phyloP scores from a whole-genome alignment of 192 early-diverging fungal genomes.

The Rhizophagus prolifer region DNA sequence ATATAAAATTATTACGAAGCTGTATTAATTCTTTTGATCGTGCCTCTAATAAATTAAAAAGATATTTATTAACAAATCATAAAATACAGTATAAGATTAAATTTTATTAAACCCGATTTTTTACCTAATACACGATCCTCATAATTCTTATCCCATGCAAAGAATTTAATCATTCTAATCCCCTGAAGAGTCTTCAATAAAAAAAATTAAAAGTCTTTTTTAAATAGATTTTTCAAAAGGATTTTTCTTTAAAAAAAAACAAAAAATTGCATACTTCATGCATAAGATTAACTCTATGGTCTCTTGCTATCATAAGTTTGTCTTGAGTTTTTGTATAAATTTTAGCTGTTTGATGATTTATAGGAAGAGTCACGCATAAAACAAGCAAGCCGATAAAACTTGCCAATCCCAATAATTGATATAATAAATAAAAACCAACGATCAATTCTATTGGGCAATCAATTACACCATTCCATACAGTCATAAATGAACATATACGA shows the following conservation, averaged over 20 bases:
- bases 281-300: slow-evolving; percentile 61
- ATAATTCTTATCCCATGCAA: slow-evolving; percentile 72
- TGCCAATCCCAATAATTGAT: slow-evolving; percentile 70
- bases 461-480: slow-evolving; percentile 56
- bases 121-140: slow-evolving; percentile 62
- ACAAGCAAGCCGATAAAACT: slow-evolving; percentile 36
- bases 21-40: slow-evolving; percentile 40
- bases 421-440: slow-evolving; percentile 67
- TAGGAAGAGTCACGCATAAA: slow-evolving; percentile 42
- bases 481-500: slow-evolving; percentile 54
- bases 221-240: slow-evolving; percentile 25
- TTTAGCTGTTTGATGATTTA: slow-evolving; percentile 24
- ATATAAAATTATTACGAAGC: slow-evolving; percentile 33
- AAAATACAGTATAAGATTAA: too few relatives aligned
- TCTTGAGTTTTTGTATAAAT: slow-evolving; percentile 51
- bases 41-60: slow-evolving; percentile 33
- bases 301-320: slow-evolving; percentile 61
- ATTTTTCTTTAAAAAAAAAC: background rate
- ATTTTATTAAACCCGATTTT: slow-evolving; percentile 3
- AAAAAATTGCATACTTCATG: slow-evolving; percentile 53
- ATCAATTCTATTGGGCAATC: slow-evolving; percentile 59
- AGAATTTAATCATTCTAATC: slow-evolving; percentile 94
- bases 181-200: slow-evolving; percentile 55
- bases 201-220: background rate
- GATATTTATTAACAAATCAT: slow-evolving; percentile 4